phyloP scores from a whole-genome alignment of 257 asterid genomes.

The Verbascum thapsus region DNA sequence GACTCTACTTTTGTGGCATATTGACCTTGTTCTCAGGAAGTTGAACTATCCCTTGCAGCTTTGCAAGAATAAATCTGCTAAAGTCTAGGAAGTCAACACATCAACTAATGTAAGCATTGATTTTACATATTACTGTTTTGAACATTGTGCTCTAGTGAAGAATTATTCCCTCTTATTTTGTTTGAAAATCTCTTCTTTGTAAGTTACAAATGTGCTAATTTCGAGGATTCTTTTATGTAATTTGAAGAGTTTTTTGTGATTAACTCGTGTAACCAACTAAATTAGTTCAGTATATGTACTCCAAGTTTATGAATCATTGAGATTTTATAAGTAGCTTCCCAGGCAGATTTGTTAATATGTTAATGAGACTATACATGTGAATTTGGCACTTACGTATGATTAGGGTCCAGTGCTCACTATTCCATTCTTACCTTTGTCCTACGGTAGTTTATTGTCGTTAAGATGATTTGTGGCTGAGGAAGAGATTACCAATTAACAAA shows the following conservation, averaged over 20 bases:
- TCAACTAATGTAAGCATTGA: constrained; percentile 25
- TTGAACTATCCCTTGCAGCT: constrained; percentile 77
- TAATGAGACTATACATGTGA: neutral
- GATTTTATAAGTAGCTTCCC: neutral
- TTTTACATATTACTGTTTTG: neutral
- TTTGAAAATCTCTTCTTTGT: constrained; percentile 18
- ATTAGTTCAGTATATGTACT: constrained; percentile 13
- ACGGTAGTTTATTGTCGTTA: neutral
- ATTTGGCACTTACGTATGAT: neutral
- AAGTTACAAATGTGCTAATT: constrained; percentile 12
- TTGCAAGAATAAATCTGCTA: neutral
- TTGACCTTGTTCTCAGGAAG: constrained; percentile 85
- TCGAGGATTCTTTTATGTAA: neutral
- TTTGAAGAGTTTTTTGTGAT: constrained; percentile 17
- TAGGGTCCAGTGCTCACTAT: neutral
- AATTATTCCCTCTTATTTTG: too few species aligned
- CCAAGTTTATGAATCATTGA: neutral
- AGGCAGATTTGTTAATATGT: neutral
- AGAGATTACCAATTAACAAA: neutral
- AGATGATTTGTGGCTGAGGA: neutral
- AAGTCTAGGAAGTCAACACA: constrained; percentile 1
- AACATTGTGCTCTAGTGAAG: constrained; percentile 3
- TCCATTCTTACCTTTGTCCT: neutral
- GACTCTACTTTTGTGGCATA: constrained; percentile 79
- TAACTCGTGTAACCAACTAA: constrained; percentile 12